Evolutionary conservation across 1,284 basidiomycete genomes (phyloP).

Genomic region (Naganishia cerealis): DNA sequence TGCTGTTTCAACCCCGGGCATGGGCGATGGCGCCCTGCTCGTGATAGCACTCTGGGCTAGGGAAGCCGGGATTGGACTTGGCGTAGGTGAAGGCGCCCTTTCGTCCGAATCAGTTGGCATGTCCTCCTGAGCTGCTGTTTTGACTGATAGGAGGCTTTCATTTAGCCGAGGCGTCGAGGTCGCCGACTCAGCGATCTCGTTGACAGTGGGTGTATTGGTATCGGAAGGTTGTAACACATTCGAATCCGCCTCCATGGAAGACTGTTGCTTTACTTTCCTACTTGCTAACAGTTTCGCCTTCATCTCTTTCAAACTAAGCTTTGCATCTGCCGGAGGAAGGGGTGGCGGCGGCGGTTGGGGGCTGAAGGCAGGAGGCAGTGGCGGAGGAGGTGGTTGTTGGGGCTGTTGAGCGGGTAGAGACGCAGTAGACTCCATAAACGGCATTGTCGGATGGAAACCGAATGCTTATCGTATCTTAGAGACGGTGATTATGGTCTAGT

Average conservation of each 20-base stretch:
- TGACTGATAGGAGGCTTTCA: neutral
- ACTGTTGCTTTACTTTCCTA: slow-evolving; percentile 6
- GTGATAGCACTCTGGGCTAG: neutral
- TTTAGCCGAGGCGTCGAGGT: neutral
- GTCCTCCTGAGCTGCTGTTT: neutral
- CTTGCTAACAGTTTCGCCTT: slow-evolving; percentile 22
- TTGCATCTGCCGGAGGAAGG: slow-evolving; percentile 14
- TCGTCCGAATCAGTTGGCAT: neutral
- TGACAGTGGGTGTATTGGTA: neutral
- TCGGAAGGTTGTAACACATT: slow-evolving; percentile 13
- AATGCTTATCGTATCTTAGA: neutral
- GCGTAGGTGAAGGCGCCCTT: neutral
- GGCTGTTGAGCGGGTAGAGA: neutral
- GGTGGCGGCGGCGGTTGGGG: neutral
- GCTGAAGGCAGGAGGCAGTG: neutral
- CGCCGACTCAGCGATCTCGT: neutral
- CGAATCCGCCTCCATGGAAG: neutral
- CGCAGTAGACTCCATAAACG: neutral
- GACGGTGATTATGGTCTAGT: neutral
- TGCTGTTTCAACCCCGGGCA: neutral
- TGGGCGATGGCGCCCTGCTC: slow-evolving; percentile 7
- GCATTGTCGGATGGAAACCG: neutral
- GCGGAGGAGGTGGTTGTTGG: neutral
- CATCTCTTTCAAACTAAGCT: slow-evolving; percentile 17
- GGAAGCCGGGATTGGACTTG: neutral